Evolutionary conservation across 495 filamentous ascomycete species (phyloP).

Genomic region (Glutinoglossum americanum): DNA sequence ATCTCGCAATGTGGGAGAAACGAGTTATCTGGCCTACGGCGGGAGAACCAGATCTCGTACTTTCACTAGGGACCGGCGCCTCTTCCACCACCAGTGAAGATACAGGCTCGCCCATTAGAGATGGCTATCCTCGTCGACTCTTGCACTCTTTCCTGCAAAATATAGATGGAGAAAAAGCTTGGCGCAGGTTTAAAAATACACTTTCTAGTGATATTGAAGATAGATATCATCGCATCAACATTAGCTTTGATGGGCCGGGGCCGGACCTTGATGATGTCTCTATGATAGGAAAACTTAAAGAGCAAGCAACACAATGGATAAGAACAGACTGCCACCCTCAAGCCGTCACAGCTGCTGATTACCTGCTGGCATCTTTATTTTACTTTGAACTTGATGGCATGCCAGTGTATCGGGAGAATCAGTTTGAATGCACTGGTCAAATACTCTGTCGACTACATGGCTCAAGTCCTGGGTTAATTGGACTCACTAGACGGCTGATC

Average conservation of each 20-base stretch:
- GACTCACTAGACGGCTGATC: neutral
- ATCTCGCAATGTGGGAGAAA: slow-evolving; percentile 14
- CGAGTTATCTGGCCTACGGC: neutral
- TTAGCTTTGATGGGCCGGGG: slow-evolving; percentile 1
- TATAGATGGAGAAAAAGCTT: neutral
- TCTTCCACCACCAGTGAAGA: neutral
- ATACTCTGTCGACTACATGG: neutral
- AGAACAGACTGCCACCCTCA: too few relatives aligned
- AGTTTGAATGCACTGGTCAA: neutral
- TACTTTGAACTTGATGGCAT: neutral
- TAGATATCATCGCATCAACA: neutral
- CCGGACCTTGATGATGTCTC: slow-evolving; percentile 11
- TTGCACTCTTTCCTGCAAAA: neutral
- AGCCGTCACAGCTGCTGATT: neutral
- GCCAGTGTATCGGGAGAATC: neutral
- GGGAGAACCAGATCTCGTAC: neutral
- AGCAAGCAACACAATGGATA: neutral
- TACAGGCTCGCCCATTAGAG: neutral
- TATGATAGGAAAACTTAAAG: slow-evolving; percentile 4
- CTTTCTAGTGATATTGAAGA: neutral
- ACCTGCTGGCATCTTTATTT: neutral
- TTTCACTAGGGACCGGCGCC: neutral
- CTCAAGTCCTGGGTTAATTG: neutral
- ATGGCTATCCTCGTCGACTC: neutral
- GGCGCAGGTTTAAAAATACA: neutral